A percentile compares a stretch with the other conserved stretches of the same genome.
These are phyloP conservation scores for Phyllosticta citrichinensis DNA, from an alignment of 2,329 filamentous ascomycete species.

Conservation along the genomic window DNA sequence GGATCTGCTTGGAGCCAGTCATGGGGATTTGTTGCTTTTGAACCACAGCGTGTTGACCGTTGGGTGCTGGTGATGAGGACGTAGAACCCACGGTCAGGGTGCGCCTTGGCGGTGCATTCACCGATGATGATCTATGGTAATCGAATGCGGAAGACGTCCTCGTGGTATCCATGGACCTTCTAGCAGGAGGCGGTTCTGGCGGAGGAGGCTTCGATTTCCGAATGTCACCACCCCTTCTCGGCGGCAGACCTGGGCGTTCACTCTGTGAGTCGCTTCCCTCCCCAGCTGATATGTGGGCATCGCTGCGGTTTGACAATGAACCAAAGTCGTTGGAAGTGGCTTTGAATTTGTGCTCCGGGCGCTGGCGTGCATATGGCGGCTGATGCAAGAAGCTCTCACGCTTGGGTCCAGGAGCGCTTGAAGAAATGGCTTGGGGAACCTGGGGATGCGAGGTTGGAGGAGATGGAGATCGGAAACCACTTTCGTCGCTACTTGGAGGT, in stretches of 20 bases:
- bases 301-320: neutral
- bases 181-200: slow-evolving; percentile 24
- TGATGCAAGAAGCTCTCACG: slow-evolving; percentile 22
- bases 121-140: neutral
- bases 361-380: slow-evolving; percentile 17
- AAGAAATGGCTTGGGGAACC: slow-evolving; percentile 11
- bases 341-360: slow-evolving; percentile 9
- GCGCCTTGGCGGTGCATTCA: slow-evolving; percentile 18
- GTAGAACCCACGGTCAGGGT: neutral
- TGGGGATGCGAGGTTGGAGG: neutral
- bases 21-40: neutral
- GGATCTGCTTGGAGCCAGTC: neutral
- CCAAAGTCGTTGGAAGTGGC: slow-evolving; percentile 14
- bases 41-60: neutral
- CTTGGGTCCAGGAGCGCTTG: slow-evolving; percentile 11
- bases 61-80: neutral
- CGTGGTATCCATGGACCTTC: slow-evolving; percentile 23
- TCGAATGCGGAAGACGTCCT: neutral
- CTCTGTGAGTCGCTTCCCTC: slow-evolving; percentile 23
- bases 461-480: slow-evolving; percentile 16
- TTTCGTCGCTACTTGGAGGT: slow-evolving; percentile 65
- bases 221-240: slow-evolving; percentile 29
- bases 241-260: slow-evolving; percentile 41
- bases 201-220: slow-evolving; percentile 21
- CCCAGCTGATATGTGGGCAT: neutral